These are phyloP conservation scores for Oryza australiensis DNA, from an alignment of 176 grass and related monocot genomes.

Conservation along the genomic window DNA sequence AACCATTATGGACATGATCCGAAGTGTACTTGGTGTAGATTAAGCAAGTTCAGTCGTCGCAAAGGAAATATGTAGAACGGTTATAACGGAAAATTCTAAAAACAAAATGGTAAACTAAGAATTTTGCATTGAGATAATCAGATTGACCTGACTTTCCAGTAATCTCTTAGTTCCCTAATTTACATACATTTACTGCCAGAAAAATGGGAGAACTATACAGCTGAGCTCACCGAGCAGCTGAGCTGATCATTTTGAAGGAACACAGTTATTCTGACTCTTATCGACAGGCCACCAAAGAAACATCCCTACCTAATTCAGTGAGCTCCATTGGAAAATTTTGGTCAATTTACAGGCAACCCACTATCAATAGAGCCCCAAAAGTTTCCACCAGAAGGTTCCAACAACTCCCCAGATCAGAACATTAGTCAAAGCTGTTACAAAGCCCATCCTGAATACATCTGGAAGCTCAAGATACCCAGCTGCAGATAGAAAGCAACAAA, in stretches of 20 bases:
- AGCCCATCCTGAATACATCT: constrained; percentile 79
- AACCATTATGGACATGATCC: not conserved
- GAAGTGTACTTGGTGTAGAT: not conserved
- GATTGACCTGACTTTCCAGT: not conserved
- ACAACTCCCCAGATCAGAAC: constrained; percentile 67
- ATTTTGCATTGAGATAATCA: not conserved
- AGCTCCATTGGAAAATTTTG: constrained; percentile 2
- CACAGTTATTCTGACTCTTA: constrained; percentile 22
- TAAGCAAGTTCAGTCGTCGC: not conserved
- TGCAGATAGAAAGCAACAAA: constrained; percentile 41
- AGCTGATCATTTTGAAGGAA: not conserved
- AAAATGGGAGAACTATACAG: not conserved
- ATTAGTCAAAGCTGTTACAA: constrained; percentile 67
- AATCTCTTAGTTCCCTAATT: not conserved
- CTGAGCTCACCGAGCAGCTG: not conserved
- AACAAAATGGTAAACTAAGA: too few species aligned
- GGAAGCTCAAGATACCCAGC: constrained; percentile 81
- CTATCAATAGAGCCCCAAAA: constrained; percentile 79
- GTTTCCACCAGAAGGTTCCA: constrained; percentile 89
- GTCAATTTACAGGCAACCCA: not conserved
- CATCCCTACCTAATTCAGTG: not conserved
- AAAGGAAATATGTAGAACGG: not conserved
- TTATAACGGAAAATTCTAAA: not conserved
- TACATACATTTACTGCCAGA: not conserved
- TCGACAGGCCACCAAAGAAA: not conserved